These are phyloP conservation scores for Monoraphidium neglectum DNA, from an alignment of 139 green algal species.

Conservation along the genomic window DNA sequence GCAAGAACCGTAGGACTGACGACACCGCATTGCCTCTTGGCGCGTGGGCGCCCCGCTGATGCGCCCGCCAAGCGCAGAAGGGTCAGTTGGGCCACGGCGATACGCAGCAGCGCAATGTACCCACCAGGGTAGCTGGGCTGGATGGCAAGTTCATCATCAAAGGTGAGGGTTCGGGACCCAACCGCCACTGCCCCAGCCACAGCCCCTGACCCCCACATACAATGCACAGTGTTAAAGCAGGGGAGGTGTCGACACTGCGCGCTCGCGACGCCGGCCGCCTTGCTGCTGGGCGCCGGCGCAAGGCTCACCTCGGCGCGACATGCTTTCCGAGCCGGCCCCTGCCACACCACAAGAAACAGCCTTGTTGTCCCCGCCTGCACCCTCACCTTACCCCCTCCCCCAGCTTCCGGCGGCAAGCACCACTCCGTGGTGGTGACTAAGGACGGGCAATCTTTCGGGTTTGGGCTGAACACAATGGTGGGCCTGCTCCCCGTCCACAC, in stretches of 20 bases:
- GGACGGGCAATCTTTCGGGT: slow-evolving; percentile 72
- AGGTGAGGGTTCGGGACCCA: slow-evolving; percentile 29
- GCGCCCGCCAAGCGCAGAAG: slow-evolving; percentile 47
- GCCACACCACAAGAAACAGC: too few species aligned
- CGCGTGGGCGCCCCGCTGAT: background rate
- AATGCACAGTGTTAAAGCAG: background rate
- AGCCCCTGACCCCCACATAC: too few species aligned
- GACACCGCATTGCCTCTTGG: too few species aligned
- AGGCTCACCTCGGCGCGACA: too few species aligned
- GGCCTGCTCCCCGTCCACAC: too few species aligned
- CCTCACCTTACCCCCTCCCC: background rate
- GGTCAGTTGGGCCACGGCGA: slow-evolving; percentile 92
- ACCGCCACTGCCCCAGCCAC: too few species aligned
- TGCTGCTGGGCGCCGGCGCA: too few species aligned
- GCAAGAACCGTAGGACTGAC: too few species aligned
- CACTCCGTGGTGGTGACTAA: slow-evolving; percentile 75
- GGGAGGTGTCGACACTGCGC: too few species aligned
- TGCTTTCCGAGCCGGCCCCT: too few species aligned
- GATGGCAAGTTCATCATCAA: slow-evolving; percentile 47
- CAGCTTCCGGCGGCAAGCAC: slow-evolving; percentile 63
- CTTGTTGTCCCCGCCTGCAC: background rate
- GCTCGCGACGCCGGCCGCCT: too few species aligned
- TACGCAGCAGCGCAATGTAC: slow-evolving; percentile 70
- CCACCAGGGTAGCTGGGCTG: slow-evolving; percentile 64
- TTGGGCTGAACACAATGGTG: slow-evolving; percentile 79